These are phyloP conservation scores for Dactylis glomerata DNA, from an alignment of 176 grass and related monocot species.

Conservation along the genomic window DNA sequence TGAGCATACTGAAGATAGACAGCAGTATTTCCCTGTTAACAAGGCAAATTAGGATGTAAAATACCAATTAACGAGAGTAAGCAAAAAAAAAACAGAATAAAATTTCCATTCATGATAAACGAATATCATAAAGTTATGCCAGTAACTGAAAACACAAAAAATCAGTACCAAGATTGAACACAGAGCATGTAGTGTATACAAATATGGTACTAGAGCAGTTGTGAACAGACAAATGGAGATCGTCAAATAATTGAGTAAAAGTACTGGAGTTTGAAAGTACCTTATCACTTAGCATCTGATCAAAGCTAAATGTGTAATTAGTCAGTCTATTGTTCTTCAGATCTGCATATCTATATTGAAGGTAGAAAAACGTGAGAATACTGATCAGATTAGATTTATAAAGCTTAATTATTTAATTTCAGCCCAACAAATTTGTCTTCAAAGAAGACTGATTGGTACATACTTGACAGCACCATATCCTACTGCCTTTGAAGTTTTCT, in stretches of 20 bases:
- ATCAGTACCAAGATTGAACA: neutral
- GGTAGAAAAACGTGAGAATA: conserved; percentile 13
- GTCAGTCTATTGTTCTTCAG: conserved; percentile 96
- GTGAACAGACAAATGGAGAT: neutral
- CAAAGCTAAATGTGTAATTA: conserved; percentile 95
- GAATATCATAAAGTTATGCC: neutral
- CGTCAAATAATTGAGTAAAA: neutral
- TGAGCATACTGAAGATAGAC: conserved; percentile 95
- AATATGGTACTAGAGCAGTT: neutral
- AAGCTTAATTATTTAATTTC: neutral
- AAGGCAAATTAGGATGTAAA: conserved; percentile 21
- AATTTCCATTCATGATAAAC: neutral
- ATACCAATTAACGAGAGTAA: neutral
- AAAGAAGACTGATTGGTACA: conserved; percentile 13
- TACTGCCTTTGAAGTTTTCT: conserved; percentile 84
- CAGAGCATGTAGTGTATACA: neutral
- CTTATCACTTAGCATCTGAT: conserved; percentile 97
- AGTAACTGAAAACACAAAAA: neutral
- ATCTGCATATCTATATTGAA: conserved; percentile 81
- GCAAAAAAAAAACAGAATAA: neutral
- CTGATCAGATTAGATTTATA: neutral
- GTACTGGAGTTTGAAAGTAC: conserved; percentile 33
- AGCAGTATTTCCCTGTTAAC: conserved; percentile 85
- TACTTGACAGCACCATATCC: conserved; percentile 98
- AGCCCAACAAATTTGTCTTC: conserved; percentile 14